phyloP scores from a whole-genome alignment of 352 stramenopile species.

The Globisporangium iwayamae region DNA sequence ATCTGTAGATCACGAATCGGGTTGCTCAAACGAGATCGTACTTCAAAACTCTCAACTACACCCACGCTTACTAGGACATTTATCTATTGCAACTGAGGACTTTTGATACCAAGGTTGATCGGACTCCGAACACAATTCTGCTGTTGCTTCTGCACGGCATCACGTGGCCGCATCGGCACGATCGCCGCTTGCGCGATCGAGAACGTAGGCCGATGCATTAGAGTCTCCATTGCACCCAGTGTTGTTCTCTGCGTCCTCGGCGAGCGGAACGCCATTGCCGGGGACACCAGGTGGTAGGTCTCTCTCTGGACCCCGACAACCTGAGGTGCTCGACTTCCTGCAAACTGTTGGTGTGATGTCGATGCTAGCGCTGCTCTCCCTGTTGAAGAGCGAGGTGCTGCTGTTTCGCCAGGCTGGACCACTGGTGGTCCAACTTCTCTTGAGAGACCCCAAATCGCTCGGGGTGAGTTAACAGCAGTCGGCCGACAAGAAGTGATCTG shows the following conservation, averaged over 20 bases:
- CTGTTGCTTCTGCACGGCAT: not conserved
- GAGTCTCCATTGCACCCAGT: slow-evolving; percentile 12
- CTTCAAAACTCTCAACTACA: too few species aligned
- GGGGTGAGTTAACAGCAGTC: not conserved
- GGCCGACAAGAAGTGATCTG: not conserved
- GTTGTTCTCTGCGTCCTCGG: not conserved
- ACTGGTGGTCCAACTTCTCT: not conserved
- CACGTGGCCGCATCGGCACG: slow-evolving; percentile 2
- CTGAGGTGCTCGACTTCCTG: not conserved
- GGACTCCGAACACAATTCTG: not conserved
- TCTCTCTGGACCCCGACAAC: not conserved
- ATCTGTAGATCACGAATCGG: too few species aligned
- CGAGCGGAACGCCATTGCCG: not conserved
- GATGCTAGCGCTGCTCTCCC: too few species aligned
- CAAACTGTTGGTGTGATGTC: too few species aligned
- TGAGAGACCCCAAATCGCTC: not conserved
- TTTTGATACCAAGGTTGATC: too few species aligned
- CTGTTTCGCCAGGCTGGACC: not conserved
- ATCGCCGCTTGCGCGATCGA: slow-evolving; percentile 10
- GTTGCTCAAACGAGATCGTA: too few species aligned
- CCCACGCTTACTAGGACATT: too few species aligned
- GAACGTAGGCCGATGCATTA: slow-evolving; percentile 18
- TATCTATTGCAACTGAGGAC: too few species aligned
- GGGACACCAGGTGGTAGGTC: not conserved
- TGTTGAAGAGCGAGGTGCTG: too few species aligned